Evolutionary conservation across 495 filamentous ascomycete species (phyloP).

Genomic region (Friedmanniomyces simplex): DNA sequence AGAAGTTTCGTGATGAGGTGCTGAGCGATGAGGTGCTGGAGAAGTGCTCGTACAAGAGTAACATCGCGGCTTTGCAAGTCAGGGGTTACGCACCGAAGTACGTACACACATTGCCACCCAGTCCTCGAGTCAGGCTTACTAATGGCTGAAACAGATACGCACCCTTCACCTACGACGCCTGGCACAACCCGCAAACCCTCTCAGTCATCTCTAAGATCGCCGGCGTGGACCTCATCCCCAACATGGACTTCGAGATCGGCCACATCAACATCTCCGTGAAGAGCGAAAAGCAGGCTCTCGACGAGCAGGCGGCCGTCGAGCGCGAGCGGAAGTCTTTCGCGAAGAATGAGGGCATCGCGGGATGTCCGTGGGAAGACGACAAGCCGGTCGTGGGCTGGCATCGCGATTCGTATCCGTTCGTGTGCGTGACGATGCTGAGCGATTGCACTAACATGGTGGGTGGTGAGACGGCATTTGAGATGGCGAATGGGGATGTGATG

Average conservation of each 20-base stretch:
- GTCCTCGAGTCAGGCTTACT: background rate
- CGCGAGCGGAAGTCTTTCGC: conserved; percentile 33
- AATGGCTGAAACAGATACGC: conserved; percentile 36
- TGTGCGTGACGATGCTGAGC: conserved; percentile 67
- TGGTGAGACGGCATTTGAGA: conserved; percentile 59
- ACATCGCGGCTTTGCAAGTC: conserved; percentile 54
- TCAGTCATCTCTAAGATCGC: conserved; percentile 57
- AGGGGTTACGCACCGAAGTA: conserved; percentile 61
- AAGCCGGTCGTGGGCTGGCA: conserved; percentile 64
- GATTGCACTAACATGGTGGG: conserved; percentile 61
- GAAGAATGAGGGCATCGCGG: conserved; percentile 40
- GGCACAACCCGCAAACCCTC: conserved; percentile 55
- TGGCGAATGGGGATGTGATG: conserved; percentile 49
- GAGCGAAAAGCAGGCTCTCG: conserved; percentile 42
- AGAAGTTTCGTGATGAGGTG: conserved; percentile 56
- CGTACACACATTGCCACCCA: conserved; percentile 20
- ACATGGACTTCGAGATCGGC: conserved; percentile 63
- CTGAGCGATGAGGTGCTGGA: conserved; percentile 52
- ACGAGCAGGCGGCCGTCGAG: conserved; percentile 34
- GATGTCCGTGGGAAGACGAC: conserved; percentile 49
- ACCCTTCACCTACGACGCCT: conserved; percentile 60
- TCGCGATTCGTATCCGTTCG: conserved; percentile 64
- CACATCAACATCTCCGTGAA: conserved; percentile 62
- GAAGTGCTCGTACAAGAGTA: conserved; percentile 54
- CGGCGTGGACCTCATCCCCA: conserved; percentile 61